These are phyloP conservation scores for Ampelomyces quisqualis DNA, from an alignment of 2,329 filamentous ascomycete species.

Conservation along the genomic window DNA sequence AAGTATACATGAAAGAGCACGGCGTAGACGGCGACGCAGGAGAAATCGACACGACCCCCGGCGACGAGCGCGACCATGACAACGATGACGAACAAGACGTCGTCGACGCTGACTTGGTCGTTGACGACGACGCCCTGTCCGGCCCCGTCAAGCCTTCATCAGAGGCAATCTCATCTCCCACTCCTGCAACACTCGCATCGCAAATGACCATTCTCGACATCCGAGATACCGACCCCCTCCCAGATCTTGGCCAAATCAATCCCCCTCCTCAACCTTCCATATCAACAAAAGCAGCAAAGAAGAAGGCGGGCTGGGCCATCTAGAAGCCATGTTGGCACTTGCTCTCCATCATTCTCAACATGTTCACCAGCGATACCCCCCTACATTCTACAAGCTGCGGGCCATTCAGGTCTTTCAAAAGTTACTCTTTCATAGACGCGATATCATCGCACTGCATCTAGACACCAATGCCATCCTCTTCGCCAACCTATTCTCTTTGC, in stretches of 20 bases:
- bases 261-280: constrained; percentile 25
- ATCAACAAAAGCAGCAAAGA: constrained; percentile 41
- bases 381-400: no score
- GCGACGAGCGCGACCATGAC: constrained; percentile 17
- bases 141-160: constrained; percentile 1
- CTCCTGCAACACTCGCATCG: constrained; percentile 20
- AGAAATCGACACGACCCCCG: constrained; percentile 32
- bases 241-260: constrained; percentile 35
- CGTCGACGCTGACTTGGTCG: constrained; percentile 10
- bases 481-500: no score
- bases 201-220: constrained; percentile 44
- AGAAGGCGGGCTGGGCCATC: constrained; percentile 40
- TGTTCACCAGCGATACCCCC: constrained; percentile 20
- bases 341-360: constrained; percentile 1
- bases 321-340: constrained; percentile 5
- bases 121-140: constrained; percentile 6
- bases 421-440: no score
- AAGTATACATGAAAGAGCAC: constrained; percentile 79
- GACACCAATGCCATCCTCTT: no score
- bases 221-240: constrained; percentile 37
- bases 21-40: constrained; percentile 58
- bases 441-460: no score
- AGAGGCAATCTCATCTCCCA: constrained; percentile 3
- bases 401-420: no score
- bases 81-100: constrained; percentile 23